These are phyloP conservation scores for Pseudozyma thailandica DNA, from an alignment of 1,284 basidiomycete genomes.

Conservation along the genomic window DNA sequence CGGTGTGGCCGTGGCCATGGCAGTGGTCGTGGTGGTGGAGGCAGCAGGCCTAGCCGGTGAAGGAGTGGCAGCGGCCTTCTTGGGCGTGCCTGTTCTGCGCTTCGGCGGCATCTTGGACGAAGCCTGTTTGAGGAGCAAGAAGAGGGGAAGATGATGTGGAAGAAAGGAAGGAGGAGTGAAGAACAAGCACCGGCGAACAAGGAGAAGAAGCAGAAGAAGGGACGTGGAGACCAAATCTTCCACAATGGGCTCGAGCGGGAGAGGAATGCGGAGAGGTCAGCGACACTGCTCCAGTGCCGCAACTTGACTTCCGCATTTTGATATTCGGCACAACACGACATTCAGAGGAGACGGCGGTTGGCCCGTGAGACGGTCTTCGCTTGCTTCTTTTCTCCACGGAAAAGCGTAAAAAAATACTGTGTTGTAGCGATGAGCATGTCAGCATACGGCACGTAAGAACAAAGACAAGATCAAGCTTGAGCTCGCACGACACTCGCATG, in stretches of 20 bases:
- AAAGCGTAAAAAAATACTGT: neutral
- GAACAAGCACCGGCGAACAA: neutral
- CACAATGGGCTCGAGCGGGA: constrained; percentile 10
- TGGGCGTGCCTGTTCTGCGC: constrained; percentile 36
- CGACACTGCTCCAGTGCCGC: neutral
- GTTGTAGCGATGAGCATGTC: neutral
- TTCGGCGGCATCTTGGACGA: constrained; percentile 30
- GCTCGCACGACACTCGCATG: no score
- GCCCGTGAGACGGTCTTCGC: neutral
- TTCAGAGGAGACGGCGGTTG: no score
- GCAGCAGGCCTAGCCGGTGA: constrained; percentile 7
- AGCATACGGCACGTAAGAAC: neutral
- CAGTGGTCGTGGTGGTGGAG: constrained; percentile 6
- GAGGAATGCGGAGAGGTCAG: no score
- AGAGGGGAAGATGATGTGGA: neutral
- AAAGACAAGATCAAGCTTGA: no score
- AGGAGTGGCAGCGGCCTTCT: constrained; percentile 24
- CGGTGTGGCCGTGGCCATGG: constrained; percentile 5
- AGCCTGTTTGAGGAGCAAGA: neutral
- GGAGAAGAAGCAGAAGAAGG: neutral
- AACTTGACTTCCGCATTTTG: neutral
- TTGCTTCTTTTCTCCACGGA: neutral
- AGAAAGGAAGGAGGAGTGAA: neutral
- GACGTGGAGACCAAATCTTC: constrained; percentile 1
- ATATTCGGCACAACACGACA: no score